These are phyloP conservation scores for Cubamyces sp. DNA, from an alignment of 768 basidiomycete species.

Conservation along the genomic window DNA sequence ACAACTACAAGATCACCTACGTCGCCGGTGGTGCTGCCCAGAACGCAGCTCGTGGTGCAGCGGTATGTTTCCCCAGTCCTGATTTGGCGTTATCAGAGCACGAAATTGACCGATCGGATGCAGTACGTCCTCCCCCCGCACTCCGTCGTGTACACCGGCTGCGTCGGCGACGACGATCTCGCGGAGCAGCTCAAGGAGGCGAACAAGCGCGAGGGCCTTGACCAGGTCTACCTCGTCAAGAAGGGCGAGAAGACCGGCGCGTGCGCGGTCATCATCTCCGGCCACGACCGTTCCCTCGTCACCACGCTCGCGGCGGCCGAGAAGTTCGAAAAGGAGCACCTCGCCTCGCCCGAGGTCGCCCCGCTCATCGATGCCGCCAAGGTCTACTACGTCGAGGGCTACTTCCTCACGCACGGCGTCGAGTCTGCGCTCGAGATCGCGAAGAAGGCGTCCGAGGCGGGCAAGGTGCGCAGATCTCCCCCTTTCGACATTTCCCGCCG, in stretches of 20 bases:
- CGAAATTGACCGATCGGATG: slow-evolving; percentile 8
- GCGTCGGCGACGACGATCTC: slow-evolving; percentile 92
- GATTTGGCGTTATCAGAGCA: neutral
- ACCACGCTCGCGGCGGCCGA: slow-evolving; percentile 92
- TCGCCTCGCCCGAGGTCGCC: slow-evolving; percentile 75
- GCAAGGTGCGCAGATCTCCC: slow-evolving; percentile 60
- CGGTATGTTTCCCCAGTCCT: slow-evolving; percentile 56
- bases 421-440: slow-evolving; percentile 27
- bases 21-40: slow-evolving; percentile 98
- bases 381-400: slow-evolving; percentile 94
- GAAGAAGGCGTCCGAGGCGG: slow-evolving; percentile 15
- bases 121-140: slow-evolving; percentile 89
- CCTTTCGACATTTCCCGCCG: neutral
- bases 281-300: slow-evolving; percentile 89
- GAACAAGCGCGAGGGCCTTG: slow-evolving; percentile 90
- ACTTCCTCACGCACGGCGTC: slow-evolving; percentile 93
- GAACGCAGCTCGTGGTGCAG: slow-evolving; percentile 95
- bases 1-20: slow-evolving; percentile 77
- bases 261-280: slow-evolving; percentile 94
- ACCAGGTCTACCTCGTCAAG: slow-evolving; percentile 87
- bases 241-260: slow-evolving; percentile 91
- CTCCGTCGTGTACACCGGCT: slow-evolving; percentile 93
- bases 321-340: slow-evolving; percentile 81
- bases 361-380: slow-evolving; percentile 79
- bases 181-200: slow-evolving; percentile 87